phyloP scores from a whole-genome alignment of 495 filamentous ascomycete species.

The Tuber melanosporum region DNA sequence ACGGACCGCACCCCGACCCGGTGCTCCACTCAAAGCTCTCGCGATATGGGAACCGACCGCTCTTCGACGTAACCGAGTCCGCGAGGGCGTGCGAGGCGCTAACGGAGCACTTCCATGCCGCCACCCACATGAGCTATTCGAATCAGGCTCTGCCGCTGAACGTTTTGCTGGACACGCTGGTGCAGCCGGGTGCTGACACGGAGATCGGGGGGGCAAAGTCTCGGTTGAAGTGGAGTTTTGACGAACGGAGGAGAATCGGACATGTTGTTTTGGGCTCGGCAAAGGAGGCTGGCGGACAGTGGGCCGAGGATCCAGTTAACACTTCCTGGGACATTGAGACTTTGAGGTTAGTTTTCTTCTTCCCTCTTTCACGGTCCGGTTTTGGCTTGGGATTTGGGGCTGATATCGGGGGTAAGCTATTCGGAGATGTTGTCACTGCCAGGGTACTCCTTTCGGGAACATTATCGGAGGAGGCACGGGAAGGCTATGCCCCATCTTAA shows the following conservation, averaged over 20 bases:
- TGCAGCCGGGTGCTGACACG: constrained; percentile 59
- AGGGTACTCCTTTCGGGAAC: constrained; percentile 55
- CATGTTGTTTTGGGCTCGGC: constrained; percentile 57
- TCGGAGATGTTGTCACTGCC: constrained; percentile 61
- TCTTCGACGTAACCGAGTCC: constrained; percentile 44
- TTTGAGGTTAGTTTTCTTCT: constrained; percentile 41
- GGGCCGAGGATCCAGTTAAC: constrained; percentile 54
- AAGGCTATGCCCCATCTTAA: constrained; percentile 51
- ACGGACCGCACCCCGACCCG: constrained; percentile 55
- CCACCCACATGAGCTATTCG: constrained; percentile 55
- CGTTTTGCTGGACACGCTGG: constrained; percentile 57
- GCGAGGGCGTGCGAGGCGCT: constrained; percentile 43
- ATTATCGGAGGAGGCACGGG: constrained; percentile 47
- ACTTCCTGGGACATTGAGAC: constrained; percentile 56
- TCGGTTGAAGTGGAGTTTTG: constrained; percentile 54
- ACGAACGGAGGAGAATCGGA: constrained; percentile 50
- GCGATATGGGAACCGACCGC: constrained; percentile 45
- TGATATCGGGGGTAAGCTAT: constrained; percentile 49
- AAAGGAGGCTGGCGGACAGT: constrained; percentile 55
- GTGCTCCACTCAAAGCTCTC: constrained; percentile 55
- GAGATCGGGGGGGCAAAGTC: constrained; percentile 49
- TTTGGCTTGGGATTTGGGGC: constrained; percentile 31
- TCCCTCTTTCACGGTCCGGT: background rate
- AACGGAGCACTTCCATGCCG: constrained; percentile 58
- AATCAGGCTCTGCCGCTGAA: constrained; percentile 61